Base-by-base conservation (phyloP, 192 early-diverging fungal genomes). In the Funneliformis mosseae region DNA sequence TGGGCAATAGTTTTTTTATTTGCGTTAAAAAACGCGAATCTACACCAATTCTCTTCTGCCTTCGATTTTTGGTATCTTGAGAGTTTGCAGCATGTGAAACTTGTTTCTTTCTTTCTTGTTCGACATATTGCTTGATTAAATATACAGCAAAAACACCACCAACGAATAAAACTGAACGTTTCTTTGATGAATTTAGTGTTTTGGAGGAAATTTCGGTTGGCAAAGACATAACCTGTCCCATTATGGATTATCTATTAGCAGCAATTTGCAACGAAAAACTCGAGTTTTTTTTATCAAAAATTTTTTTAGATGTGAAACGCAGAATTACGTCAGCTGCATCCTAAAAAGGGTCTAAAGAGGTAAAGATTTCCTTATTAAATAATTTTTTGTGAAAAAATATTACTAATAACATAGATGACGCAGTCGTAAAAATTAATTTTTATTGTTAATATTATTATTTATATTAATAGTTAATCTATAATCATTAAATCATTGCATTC, bases 11-110 rank as follows among this genome's bases (percentile, higher is more conserved):
- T 63, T 84, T 86, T 70, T 86, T 86, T 80, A 92, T 83, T 46
- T 90, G 90, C 48, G 86, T 87, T 33, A 91, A 43, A 81, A 92
- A 92, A 45, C 85, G 84, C 16, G 84, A 80, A 76, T 90, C 88
- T 14, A 90, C 89, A 43, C 90, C 90, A 27, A 90, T 86, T 33
- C 81, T 85, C 50, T 81, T 83, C 11, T 8, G 55, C 23, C 27
- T 27, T 70, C 48, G 50, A 43, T 38, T 70, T 59, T 46, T 79
- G 18, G 59, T 38, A 63, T 77, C 78, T 50, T 70, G 78, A 3
- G 10, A 38, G 11, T 14, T 10, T 33, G 55, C 28, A 42, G 38
- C 68, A 59, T 5, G 33, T 7, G 28, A 28, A 1, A 21, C 2
- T 25, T 76, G 50, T 41, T 33, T 59, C 60, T 60, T 76, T 38